A percentile compares a stretch with the other conserved stretches of the same genome.
Conservation (phyloP, 2,329 filamentous ascomycete genomes). For the Mycosphaerella sp. region DNA sequence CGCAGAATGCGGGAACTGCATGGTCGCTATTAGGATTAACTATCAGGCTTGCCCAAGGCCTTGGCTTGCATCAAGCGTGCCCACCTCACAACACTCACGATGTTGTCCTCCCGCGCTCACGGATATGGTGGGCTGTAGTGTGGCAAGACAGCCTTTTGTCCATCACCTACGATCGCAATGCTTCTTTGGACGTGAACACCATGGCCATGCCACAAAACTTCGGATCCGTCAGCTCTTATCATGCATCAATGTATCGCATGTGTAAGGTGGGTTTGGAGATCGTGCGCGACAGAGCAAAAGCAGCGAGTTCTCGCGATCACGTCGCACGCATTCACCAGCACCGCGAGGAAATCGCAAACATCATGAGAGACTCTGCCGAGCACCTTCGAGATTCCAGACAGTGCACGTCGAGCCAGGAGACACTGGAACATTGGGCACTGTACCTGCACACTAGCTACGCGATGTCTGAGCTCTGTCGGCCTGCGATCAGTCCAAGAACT, state of each 20-base stretch:
- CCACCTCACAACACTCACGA: constrained; percentile 48
- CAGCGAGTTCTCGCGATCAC: constrained; percentile 49
- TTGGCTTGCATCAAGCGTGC: constrained; percentile 55
- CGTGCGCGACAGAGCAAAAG: constrained; percentile 51
- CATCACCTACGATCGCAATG: constrained; percentile 57
- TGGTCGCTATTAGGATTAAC: constrained; percentile 58
- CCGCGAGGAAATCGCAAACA: constrained; percentile 51
- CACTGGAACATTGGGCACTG: constrained; percentile 55
- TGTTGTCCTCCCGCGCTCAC: constrained; percentile 36
- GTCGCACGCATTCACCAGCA: constrained; percentile 50
- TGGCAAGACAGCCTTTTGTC: constrained; percentile 61
- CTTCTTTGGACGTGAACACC: constrained; percentile 48
- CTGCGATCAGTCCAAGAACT: constrained; percentile 50
- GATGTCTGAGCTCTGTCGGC: constrained; percentile 56
- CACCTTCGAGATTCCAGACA: constrained; percentile 51
- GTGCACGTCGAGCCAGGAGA: constrained; percentile 46
- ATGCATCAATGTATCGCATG: constrained; percentile 52
- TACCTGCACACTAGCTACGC: constrained; percentile 59
- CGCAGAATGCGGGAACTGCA: constrained; percentile 53
- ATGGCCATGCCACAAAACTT: constrained; percentile 34
- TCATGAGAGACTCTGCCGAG: constrained; percentile 53
- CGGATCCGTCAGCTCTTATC: constrained; percentile 48
- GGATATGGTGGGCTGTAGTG: constrained; percentile 53
- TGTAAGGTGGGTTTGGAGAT: constrained; percentile 56
- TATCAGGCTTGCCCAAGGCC: constrained; percentile 54